Evolutionary conservation across 192 early-diverging fungal genomes (phyloP), one percentile per base, ranked within the genome.

Genomic region (Umbelopsis isabellina): DNA sequence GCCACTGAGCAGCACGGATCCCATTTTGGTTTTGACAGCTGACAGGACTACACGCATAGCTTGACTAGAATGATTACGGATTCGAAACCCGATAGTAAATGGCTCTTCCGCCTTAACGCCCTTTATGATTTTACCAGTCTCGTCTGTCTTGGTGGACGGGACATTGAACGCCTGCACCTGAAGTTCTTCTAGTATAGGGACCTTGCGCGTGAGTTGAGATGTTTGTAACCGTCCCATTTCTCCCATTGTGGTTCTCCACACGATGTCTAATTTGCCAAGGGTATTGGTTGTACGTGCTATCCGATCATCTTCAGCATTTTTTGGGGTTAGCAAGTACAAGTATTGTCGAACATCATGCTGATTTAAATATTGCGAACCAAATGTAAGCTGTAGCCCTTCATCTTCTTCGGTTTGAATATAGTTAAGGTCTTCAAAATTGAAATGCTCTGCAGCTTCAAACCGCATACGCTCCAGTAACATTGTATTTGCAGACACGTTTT

Each of bases 231-330:
- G 86, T 0, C 95, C 97, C 0, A 89, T 84, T 76, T 94, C 92
- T 33, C 97, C 96, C 65, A 96, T 90, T 12, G 87, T 84, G n/a
- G 93, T 91, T 41, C 93, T 82, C 97, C 97, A 98, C n/a, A 92
- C 81, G 67, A 98, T 98, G 75, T 98, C 95, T 55, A 98, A 85
- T 83, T 94, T 95, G 4, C 97, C 97, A 15, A 98, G 83, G 25
- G 90, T 89, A 45, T 93, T 90, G 5, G 92, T 91, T 18, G 91
- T 88, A 47, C 89, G 84, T 5, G 92, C 84, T 37, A 88, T 61
- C 22, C 82, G 72, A 50, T 88, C 87, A 48, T 86, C 83, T 4
- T 77, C 35, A 9, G 46, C 73, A n/a, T 81, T 80, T n/a, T 78
- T 86, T 49, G 93, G 91, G 6, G 76, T 83, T 20, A 98, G 83